A percentile compares a stretch with the other conserved stretches of the same genome.
These are phyloP conservation scores for Amauroascus niger DNA, from an alignment of 2,329 filamentous ascomycete genomes.

Conservation along the genomic window DNA sequence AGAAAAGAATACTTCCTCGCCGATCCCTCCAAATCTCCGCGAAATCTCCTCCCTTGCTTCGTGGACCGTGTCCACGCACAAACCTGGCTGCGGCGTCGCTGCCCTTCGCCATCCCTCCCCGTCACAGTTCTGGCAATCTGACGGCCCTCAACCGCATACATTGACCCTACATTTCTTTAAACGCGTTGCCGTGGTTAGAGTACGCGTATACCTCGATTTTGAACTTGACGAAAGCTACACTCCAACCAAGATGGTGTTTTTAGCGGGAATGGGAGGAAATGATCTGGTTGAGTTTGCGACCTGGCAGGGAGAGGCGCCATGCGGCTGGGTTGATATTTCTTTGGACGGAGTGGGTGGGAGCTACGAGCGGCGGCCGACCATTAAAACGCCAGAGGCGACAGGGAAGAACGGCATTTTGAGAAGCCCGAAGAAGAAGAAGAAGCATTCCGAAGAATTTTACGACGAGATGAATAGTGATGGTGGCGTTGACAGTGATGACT, in stretches of 20 bases:
- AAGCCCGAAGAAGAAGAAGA: neutral
- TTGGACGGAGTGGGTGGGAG: slow-evolving; percentile 51
- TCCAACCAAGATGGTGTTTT: slow-evolving; percentile 81
- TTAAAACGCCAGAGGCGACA: slow-evolving; percentile 4
- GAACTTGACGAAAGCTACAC: slow-evolving; percentile 92
- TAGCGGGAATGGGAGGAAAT: slow-evolving; percentile 82
- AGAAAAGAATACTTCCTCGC: slow-evolving; percentile 28
- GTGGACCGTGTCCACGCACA: slow-evolving; percentile 54
- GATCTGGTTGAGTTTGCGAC: slow-evolving; percentile 80
- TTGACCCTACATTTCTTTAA: slow-evolving; percentile 55
- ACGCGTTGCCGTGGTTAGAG: slow-evolving; percentile 42
- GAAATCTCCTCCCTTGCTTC: slow-evolving; percentile 58
- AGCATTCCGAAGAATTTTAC: slow-evolving; percentile 19
- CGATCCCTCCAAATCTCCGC: slow-evolving; percentile 41
- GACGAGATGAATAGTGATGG: slow-evolving; percentile 14
- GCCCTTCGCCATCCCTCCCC: slow-evolving; percentile 51
- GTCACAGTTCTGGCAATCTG: slow-evolving; percentile 55
- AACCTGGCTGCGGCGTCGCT: slow-evolving; percentile 52
- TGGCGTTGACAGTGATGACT: slow-evolving; percentile 14
- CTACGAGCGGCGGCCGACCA: slow-evolving; percentile 20
- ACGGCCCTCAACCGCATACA: slow-evolving; percentile 55
- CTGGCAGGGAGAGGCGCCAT: slow-evolving; percentile 66
- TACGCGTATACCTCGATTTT: slow-evolving; percentile 65
- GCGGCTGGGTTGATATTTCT: slow-evolving; percentile 84
- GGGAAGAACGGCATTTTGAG: neutral